A percentile compares a stretch with the other conserved stretches of the same genome.
Conservation (phyloP, 768 basidiomycete species). For the Omphalotus guepiniiformis region DNA sequence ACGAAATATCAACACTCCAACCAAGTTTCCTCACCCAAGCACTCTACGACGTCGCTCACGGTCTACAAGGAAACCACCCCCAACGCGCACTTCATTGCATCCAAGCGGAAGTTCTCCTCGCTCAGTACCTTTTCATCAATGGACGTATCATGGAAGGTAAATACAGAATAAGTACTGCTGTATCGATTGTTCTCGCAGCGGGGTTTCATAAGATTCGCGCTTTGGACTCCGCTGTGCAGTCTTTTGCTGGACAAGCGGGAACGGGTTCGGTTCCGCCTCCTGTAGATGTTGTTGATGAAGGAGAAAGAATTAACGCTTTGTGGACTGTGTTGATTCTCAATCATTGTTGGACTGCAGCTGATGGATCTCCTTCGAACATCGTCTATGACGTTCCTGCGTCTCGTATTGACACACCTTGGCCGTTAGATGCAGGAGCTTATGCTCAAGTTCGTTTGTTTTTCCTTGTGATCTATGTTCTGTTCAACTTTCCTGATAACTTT, state of each 20-base stretch:
- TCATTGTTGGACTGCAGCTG: constrained; percentile 28
- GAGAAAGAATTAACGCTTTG: constrained; percentile 32
- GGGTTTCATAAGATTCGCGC: constrained; percentile 26
- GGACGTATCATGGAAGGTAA: constrained; percentile 41
- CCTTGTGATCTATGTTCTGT: background rate
- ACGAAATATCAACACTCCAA: constrained; percentile 12
- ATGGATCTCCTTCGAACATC: constrained; percentile 26
- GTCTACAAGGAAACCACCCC: constrained; percentile 19
- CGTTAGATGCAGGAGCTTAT: constrained; percentile 18
- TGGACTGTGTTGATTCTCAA: constrained; percentile 35
- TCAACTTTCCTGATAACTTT: background rate
- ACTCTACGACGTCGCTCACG: constrained; percentile 10
- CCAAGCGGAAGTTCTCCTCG: constrained; percentile 39
- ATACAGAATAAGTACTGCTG: constrained; percentile 37
- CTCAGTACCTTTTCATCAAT: constrained; percentile 39
- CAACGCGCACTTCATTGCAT: constrained; percentile 29
- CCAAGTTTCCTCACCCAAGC: constrained; percentile 15
- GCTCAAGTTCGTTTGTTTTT: constrained; percentile 9
- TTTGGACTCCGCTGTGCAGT: constrained; percentile 3
- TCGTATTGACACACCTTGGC: constrained; percentile 40
- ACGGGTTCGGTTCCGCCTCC: constrained; percentile 23
- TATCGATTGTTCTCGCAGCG: constrained; percentile 26
- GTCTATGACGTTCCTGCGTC: constrained; percentile 22
- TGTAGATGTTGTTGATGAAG: constrained; percentile 27
- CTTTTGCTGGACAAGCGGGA: constrained; percentile 8